Conservation (phyloP, 164 flowering plant genomes). For the Umbilicus rupestris region DNA sequence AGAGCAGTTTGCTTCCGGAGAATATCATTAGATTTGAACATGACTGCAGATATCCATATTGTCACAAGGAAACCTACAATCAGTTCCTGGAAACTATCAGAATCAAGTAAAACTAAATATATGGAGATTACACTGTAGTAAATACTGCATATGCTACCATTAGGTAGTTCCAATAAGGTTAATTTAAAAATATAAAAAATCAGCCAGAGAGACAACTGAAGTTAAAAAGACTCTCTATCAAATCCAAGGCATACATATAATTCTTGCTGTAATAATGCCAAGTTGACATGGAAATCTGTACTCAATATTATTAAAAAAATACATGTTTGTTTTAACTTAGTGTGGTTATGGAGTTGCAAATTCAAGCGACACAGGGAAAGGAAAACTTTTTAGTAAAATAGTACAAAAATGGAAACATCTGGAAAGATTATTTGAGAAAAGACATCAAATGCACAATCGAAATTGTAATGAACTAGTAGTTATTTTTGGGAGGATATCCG, state of each 20-base stretch:
- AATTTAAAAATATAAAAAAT: not conserved
- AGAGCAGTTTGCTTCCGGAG: slow-evolving; percentile 90
- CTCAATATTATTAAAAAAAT: too few relatives aligned
- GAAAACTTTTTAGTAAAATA: not conserved
- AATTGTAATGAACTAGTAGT: too few relatives aligned
- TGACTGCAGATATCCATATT: slow-evolving; percentile 88
- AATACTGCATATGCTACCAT: not conserved
- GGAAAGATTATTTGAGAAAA: too few relatives aligned
- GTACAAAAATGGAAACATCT: not conserved
- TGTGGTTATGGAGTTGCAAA: not conserved
- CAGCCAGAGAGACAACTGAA: not conserved
- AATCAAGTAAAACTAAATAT: not conserved
- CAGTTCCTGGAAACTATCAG: not conserved
- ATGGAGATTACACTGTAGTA: not conserved
- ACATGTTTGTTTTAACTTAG: not conserved
- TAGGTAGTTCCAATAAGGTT: not conserved
- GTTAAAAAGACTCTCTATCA: not conserved
- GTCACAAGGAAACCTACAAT: slow-evolving; percentile 86
- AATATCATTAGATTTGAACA: slow-evolving; percentile 96
- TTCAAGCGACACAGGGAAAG: not conserved
- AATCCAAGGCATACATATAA: not conserved
- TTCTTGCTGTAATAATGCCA: not conserved
- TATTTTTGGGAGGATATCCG: not conserved
- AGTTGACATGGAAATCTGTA: not conserved
- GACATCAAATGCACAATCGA: too few relatives aligned